Conservation (phyloP, 306 rosid species). For the Sechiopsis laciniata region DNA sequence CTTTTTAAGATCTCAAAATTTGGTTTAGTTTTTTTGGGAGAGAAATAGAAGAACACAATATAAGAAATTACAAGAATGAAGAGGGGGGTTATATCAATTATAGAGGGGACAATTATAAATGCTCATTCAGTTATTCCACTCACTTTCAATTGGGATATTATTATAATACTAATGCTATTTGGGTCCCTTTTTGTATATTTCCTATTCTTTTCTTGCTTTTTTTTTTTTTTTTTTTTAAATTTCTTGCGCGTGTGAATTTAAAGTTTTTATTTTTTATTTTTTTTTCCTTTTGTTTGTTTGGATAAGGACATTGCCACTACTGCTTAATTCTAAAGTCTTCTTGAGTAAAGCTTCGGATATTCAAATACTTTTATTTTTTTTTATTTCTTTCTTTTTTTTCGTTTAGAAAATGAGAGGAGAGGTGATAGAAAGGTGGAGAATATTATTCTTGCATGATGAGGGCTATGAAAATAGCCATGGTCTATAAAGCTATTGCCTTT, state of each 20-base stretch:
- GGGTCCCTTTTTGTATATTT: constrained; percentile 19
- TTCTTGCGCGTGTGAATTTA: constrained; percentile 3
- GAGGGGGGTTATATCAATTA: constrained; percentile 29
- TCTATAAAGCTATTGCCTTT: too few relatives aligned
- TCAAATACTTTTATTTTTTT: background rate
- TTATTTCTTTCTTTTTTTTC: background rate
- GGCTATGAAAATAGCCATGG: too few relatives aligned
- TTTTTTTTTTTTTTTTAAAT: background rate
- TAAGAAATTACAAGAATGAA: constrained; percentile 30
- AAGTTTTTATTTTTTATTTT: background rate
- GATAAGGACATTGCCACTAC: constrained; percentile 18
- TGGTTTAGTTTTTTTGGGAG: constrained; percentile 21
- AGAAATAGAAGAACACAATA: constrained; percentile 24
- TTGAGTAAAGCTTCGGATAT: too few relatives aligned
- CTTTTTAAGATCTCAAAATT: background rate
- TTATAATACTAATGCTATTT: constrained; percentile 52
- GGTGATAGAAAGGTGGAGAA: too few relatives aligned
- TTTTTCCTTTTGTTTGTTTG: background rate
- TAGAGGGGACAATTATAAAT: constrained; percentile 63
- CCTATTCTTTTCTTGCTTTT: background rate
- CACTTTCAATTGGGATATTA: constrained; percentile 71
- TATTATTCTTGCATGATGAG: too few relatives aligned
- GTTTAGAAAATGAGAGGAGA: background rate
- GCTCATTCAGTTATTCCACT: constrained; percentile 80
- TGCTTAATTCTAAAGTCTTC: background rate